A percentile compares a stretch with the other conserved stretches of the same genome.
Conservation (phyloP, 257 asterid genomes). For the Haberlea rhodopensis region DNA sequence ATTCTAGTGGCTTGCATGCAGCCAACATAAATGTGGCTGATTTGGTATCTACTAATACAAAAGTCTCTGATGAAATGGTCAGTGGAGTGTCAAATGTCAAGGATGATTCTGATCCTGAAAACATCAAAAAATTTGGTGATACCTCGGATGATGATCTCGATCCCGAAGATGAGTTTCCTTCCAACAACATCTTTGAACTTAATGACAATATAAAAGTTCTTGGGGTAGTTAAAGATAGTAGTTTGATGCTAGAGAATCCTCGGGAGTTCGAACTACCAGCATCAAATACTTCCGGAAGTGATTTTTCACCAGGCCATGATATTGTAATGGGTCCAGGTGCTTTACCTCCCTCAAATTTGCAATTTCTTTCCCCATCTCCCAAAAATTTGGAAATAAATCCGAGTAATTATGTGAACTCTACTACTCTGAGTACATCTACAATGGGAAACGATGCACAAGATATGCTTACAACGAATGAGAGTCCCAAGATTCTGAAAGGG, state of each 20-base stretch:
- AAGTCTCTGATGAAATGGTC: too few relatives aligned
- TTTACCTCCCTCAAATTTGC: too few relatives aligned
- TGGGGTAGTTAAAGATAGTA: constrained; percentile 28
- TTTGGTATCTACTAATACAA: constrained; percentile 21
- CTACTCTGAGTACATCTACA: constrained; percentile 23
- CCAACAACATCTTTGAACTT: constrained; percentile 35
- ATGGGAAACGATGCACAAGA: constrained; percentile 22
- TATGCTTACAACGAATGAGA: constrained; percentile 22
- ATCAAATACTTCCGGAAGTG: constrained; percentile 30
- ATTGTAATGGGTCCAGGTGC: too few relatives aligned
- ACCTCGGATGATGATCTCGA: too few relatives aligned
- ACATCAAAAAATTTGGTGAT: constrained; percentile 21
- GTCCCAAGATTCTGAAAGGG: constrained; percentile 16
- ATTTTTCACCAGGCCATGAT: too few relatives aligned
- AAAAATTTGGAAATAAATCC: constrained; percentile 24
- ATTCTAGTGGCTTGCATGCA: constrained; percentile 29
- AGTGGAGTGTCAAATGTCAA: too few relatives aligned
- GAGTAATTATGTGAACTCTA: constrained; percentile 21
- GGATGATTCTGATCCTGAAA: constrained; percentile 26
- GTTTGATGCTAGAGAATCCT: constrained; percentile 28
- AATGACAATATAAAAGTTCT: constrained; percentile 31
- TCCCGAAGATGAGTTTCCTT: too few relatives aligned
- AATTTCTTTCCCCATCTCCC: constrained; percentile 20
- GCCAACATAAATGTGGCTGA: constrained; percentile 22
- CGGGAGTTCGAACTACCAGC: constrained; percentile 21